Evolutionary conservation across 768 basidiomycete species (phyloP).

Genomic region (Terana coerulea): DNA sequence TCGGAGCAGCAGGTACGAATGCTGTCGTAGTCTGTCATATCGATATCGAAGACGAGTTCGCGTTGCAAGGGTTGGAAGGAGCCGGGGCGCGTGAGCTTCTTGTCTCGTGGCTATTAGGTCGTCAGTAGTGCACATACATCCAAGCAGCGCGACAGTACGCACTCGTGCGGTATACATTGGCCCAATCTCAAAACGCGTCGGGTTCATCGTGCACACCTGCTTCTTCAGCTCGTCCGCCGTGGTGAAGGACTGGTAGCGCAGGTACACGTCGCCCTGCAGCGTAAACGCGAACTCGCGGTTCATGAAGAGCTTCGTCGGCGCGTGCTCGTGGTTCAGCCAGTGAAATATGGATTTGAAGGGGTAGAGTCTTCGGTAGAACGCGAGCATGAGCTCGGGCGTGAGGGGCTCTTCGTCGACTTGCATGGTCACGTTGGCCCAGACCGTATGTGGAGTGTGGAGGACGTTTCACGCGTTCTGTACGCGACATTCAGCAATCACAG

Average conservation of each 20-base stretch:
- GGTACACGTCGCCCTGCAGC: conserved; percentile 83
- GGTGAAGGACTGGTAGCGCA: conserved; percentile 91
- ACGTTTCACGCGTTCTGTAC: no score
- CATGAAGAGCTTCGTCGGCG: conserved; percentile 76
- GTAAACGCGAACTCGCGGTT: conserved; percentile 97
- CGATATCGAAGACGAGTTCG: conserved; percentile 98
- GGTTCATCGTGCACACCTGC: conserved; percentile 79
- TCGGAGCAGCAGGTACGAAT: conserved; percentile 93
- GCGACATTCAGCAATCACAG: no score
- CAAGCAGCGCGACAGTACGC: no score
- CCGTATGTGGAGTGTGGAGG: no score
- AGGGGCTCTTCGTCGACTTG: conserved; percentile 15
- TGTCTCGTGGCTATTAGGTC: conserved; percentile 73
- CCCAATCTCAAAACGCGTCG: conserved; percentile 95
- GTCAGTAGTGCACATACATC: no score
- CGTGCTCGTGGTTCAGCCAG: conserved; percentile 93
- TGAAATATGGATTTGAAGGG: conserved; percentile 92
- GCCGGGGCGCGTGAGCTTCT: conserved; percentile 70
- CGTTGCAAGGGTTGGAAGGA: conserved; percentile 73
- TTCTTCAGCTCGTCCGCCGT: conserved; percentile 88
- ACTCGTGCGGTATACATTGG: conserved; percentile 88
- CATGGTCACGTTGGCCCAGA: conserved; percentile 7
- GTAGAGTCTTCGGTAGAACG: conserved; percentile 88
- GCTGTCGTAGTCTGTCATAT: conserved; percentile 99
- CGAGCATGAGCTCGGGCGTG: conserved; percentile 63